Evolutionary conservation across 768 basidiomycete species (phyloP).

Genomic region (Suillus lakei): DNA sequence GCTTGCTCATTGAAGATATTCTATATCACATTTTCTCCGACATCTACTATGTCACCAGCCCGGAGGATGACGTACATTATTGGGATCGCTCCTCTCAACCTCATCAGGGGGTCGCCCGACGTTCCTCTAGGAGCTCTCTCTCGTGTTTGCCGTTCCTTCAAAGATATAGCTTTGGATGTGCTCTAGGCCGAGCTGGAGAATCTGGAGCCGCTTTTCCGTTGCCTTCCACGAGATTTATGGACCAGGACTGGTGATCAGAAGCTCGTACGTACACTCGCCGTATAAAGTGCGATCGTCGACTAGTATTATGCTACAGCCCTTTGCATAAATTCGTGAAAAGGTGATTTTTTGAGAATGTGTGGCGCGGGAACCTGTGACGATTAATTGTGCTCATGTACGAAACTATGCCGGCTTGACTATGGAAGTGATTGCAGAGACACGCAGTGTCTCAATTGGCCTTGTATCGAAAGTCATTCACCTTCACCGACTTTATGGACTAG

Average conservation of each 20-base stretch:
- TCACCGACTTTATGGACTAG: too few species aligned
- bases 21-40: background rate
- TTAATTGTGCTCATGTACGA: too few species aligned
- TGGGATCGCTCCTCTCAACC: background rate
- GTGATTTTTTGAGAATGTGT: too few species aligned
- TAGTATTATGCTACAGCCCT: too few species aligned
- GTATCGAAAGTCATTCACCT: too few species aligned
- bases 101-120: too few species aligned
- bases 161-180: constrained; percentile 17
- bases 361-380: too few species aligned
- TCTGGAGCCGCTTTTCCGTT: constrained; percentile 20
- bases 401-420: too few species aligned
- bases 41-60: background rate
- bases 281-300: background rate
- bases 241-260: background rate
- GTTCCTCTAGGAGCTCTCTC: background rate
- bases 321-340: too few species aligned
- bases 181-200: constrained; percentile 19
- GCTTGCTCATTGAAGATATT: background rate
- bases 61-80: background rate
- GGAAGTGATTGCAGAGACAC: too few species aligned
- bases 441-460: too few species aligned
- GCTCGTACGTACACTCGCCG: background rate
- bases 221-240: constrained; percentile 14
- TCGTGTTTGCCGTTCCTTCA: constrained; percentile 19